phyloP scores from a whole-genome alignment of 2,329 filamentous ascomycete species.

The Helotiales sp. region DNA sequence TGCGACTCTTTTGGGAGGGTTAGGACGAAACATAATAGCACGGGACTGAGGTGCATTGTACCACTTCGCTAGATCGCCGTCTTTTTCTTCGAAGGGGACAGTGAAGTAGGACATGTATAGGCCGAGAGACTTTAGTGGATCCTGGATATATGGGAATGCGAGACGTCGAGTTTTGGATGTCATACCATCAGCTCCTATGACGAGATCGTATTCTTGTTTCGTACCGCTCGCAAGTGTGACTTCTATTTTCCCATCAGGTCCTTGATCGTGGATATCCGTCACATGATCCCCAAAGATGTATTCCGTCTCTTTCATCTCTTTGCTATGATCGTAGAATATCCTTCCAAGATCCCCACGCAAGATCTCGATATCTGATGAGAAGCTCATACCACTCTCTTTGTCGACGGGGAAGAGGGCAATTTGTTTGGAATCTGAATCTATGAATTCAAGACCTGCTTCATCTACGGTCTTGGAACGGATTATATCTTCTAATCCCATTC shows the following conservation, averaged over 20 bases:
- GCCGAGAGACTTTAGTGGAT: slow-evolving; percentile 10
- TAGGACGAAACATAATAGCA: slow-evolving; percentile 42
- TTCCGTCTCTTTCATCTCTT: slow-evolving; percentile 22
- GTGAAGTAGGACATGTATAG: slow-evolving; percentile 40
- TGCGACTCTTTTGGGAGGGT: slow-evolving; percentile 38
- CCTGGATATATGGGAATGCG: slow-evolving; percentile 32
- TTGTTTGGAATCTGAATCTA: slow-evolving; percentile 40
- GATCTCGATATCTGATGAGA: slow-evolving; percentile 47
- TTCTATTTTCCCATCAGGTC: slow-evolving; percentile 31
- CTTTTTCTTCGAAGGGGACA: slow-evolving; percentile 36
- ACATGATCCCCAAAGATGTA: slow-evolving; percentile 38
- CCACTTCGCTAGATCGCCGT: slow-evolving; percentile 35
- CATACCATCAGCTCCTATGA: slow-evolving; percentile 57
- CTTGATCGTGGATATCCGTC: slow-evolving; percentile 22
- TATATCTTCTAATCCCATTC: slow-evolving; percentile 49
- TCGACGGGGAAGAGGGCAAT: slow-evolving; percentile 43
- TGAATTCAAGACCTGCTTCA: slow-evolving; percentile 47
- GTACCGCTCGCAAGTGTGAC: slow-evolving; percentile 45
- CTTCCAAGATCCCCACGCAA: slow-evolving; percentile 43
- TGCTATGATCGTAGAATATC: slow-evolving; percentile 39
- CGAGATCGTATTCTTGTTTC: slow-evolving; percentile 46
- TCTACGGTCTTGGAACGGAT: slow-evolving; percentile 44
- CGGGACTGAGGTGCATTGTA: slow-evolving; percentile 40
- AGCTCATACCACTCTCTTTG: slow-evolving; percentile 25
- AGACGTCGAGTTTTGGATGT: slow-evolving; percentile 48